Evolutionary conservation across 2,329 filamentous ascomycete species (phyloP).

Genomic region (Aureobasidium vineae): DNA sequence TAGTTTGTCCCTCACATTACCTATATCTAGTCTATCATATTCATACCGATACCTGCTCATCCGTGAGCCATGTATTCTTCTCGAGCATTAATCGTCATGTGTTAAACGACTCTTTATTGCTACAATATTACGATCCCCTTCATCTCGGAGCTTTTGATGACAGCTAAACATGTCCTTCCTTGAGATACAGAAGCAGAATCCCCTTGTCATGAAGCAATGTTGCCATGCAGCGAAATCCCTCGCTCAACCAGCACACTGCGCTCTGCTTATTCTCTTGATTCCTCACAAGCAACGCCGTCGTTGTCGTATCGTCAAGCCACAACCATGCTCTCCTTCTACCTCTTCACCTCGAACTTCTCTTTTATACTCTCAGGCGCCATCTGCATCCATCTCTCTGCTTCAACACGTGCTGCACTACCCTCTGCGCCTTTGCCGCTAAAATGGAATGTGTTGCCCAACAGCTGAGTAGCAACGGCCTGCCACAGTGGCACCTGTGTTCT

Average conservation of each 20-base stretch:
- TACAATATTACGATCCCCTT: neutral
- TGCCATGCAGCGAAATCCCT: neutral
- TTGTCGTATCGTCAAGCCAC: neutral
- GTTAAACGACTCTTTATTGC: conserved; percentile 12
- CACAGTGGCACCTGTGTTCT: conserved; percentile 46
- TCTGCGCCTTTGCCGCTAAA: conserved; percentile 64
- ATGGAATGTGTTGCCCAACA: conserved; percentile 73
- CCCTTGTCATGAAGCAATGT: neutral
- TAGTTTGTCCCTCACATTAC: conserved; percentile 43
- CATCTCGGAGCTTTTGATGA: neutral
- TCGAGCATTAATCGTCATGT: neutral
- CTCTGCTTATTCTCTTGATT: neutral
- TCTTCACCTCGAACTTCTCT: conserved; percentile 27
- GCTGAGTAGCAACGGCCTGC: conserved; percentile 69
- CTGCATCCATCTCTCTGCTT: conserved; percentile 40
- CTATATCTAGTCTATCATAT: conserved; percentile 43
- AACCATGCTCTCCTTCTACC: neutral
- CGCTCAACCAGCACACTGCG: neutral
- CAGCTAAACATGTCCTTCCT: neutral
- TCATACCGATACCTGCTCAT: neutral
- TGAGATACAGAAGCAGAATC: conserved; percentile 5
- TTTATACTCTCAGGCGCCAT: conserved; percentile 30
- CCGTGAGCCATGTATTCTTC: conserved; percentile 21
- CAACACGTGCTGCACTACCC: conserved; percentile 47
- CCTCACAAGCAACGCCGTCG: conserved; percentile 5